phyloP scores from a whole-genome alignment of 1,284 basidiomycete species.

The Boletus smithii region DNA sequence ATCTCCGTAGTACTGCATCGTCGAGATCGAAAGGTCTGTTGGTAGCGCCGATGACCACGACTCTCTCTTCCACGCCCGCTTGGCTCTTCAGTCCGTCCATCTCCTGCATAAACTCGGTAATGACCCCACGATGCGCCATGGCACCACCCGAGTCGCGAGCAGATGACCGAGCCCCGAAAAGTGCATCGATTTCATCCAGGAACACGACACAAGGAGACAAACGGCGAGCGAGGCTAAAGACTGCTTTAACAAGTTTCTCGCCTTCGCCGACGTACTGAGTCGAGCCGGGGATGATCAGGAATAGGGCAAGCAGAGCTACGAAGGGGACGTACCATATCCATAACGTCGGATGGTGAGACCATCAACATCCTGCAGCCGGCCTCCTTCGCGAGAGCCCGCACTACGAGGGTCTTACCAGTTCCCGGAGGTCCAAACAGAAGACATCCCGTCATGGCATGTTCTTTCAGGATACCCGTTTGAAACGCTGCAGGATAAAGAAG shows the following conservation, averaged over 20 bases:
- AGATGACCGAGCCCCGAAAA: slow-evolving; percentile 86
- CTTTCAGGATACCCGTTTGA: slow-evolving; percentile 85
- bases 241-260: slow-evolving; percentile 89
- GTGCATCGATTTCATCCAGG: slow-evolving; percentile 92
- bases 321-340: slow-evolving; percentile 71
- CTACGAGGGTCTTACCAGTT: slow-evolving; percentile 88
- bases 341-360: slow-evolving; percentile 80
- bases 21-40: slow-evolving; percentile 86
- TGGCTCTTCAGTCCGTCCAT: slow-evolving; percentile 88
- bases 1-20: slow-evolving; percentile 78
- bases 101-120: slow-evolving; percentile 98
- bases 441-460: slow-evolving; percentile 85
- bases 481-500: slow-evolving; percentile 89
- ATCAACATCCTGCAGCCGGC: slow-evolving; percentile 87
- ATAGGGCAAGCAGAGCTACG: not conserved
- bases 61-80: slow-evolving; percentile 67
- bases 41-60: slow-evolving; percentile 94
- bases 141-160: slow-evolving; percentile 78
- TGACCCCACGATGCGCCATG: slow-evolving; percentile 79
- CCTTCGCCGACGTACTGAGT: slow-evolving; percentile 89
- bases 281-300: slow-evolving; percentile 15
- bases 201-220: slow-evolving; percentile 94
- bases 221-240: slow-evolving; percentile 85
- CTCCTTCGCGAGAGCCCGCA: slow-evolving; percentile 88
- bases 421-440: slow-evolving; percentile 89